These are phyloP conservation scores for Phytophthora pinifolia DNA, from an alignment of 352 stramenopile genomes.

Conservation along the genomic window DNA sequence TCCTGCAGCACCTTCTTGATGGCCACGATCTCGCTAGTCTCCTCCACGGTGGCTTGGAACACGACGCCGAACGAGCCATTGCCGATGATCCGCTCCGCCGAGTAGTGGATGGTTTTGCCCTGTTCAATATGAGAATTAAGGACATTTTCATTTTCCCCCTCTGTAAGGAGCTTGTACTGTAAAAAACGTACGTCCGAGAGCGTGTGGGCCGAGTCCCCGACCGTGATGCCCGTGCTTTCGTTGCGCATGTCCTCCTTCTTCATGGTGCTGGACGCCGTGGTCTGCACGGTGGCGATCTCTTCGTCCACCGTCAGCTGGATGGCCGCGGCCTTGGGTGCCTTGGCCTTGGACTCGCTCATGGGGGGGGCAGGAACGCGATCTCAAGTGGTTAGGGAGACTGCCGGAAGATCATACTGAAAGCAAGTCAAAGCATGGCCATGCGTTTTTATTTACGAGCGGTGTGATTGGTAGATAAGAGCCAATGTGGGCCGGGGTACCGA, in stretches of 20 bases:
- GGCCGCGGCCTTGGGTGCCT: conserved; percentile 15
- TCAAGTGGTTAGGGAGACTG: too few species aligned
- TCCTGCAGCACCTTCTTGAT: conserved; percentile 99
- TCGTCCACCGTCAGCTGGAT: conserved; percentile 30
- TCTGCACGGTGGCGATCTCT: conserved; percentile 43
- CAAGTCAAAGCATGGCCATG: conserved; percentile 10
- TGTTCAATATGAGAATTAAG: conserved; percentile 25
- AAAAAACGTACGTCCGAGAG: conserved; percentile 66
- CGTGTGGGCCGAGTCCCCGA: conserved; percentile 81
- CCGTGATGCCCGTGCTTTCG: conserved; percentile 80
- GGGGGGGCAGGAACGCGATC: background rate
- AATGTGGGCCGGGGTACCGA: too few species aligned
- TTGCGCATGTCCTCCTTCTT: conserved; percentile 85
- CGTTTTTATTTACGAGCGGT: conserved; percentile 22
- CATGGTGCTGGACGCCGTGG: conserved; percentile 46
- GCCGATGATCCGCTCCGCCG: conserved; percentile 98
- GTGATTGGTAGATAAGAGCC: conserved; percentile 28
- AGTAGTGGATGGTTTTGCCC: conserved; percentile 94
- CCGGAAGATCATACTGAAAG: conserved; percentile 8
- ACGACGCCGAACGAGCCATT: conserved; percentile 99
- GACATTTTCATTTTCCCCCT: too few species aligned
- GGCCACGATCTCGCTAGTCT: conserved; percentile 97
- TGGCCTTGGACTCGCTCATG: conserved; percentile 33
- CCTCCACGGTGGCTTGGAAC: conserved; percentile 96
- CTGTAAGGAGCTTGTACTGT: too few species aligned